Percentiles rank a stretch among this genome's conserved stretches.
These are phyloP conservation scores for Eimeria sp. DNA, from an alignment of 169 alveolate genomes.

Conservation along the genomic window DNA sequence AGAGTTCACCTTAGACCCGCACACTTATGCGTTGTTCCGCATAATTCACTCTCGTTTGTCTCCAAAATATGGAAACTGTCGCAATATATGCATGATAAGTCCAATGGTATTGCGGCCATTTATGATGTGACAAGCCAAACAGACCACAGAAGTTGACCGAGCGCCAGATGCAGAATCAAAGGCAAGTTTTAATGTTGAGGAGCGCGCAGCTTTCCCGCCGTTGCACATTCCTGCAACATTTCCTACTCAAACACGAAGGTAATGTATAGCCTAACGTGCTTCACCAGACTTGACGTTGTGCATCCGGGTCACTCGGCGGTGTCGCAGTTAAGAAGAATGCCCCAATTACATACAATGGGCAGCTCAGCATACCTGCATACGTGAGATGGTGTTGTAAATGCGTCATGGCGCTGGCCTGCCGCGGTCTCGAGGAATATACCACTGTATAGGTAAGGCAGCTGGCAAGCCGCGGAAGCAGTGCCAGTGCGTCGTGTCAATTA, in stretches of 20 bases:
- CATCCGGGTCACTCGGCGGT: no score
- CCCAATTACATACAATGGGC: background rate
- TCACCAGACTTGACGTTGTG: background rate
- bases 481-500: background rate
- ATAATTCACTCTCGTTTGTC: background rate
- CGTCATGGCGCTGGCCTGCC: background rate
- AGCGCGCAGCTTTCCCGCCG: background rate
- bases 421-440: background rate
- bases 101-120: background rate
- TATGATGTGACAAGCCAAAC: background rate
- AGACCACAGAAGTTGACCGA: background rate
- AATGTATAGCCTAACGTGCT: background rate
- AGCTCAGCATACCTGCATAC: background rate
- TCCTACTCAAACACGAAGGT: background rate
- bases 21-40: background rate
- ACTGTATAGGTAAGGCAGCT: background rate
- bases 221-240: background rate
- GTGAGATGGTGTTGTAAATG: background rate
- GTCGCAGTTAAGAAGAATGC: no score
- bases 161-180: background rate
- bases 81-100: background rate
- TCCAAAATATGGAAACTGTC: background rate
- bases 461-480: background rate
- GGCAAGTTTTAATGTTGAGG: background rate
- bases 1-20: background rate